Evolutionary conservation across 2,329 filamentous ascomycete genomes (phyloP).

Genomic region (Arachnomyces sp.): DNA sequence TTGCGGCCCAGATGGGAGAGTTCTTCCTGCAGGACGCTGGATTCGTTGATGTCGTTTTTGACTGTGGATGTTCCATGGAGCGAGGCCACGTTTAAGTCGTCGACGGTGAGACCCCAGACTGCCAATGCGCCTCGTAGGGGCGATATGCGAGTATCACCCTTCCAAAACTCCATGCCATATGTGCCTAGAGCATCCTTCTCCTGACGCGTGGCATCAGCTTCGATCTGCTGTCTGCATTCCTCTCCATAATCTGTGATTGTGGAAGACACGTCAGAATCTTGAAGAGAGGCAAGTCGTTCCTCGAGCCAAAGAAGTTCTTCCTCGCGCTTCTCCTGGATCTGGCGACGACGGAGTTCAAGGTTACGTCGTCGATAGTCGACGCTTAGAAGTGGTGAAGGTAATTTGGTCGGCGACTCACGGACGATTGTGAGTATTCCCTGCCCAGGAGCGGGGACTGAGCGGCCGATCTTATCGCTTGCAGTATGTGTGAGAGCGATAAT

Average conservation of each 20-base stretch:
- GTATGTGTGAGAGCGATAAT: slow-evolving; percentile 27
- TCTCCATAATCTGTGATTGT: no score
- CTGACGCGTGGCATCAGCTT: no score
- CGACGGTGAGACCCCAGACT: slow-evolving; percentile 95
- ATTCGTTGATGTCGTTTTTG: slow-evolving; percentile 99
- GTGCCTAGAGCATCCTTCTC: no score
- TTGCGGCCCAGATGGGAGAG: slow-evolving; percentile 86
- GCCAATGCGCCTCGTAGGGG: slow-evolving; percentile 92
- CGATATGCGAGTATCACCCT: slow-evolving; percentile 45
- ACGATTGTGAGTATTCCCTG: slow-evolving; percentile 28
- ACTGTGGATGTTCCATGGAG: slow-evolving; percentile 99
- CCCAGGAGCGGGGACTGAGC: slow-evolving; percentile 34
- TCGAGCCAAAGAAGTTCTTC: no score
- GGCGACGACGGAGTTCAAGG: slow-evolving; percentile 12
- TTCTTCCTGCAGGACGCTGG: slow-evolving; percentile 92
- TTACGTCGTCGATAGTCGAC: slow-evolving; percentile 20
- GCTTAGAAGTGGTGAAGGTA: slow-evolving; percentile 19
- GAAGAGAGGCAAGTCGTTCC: no score
- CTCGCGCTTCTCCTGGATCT: slow-evolving; percentile 7
- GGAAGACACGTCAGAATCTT: no score
- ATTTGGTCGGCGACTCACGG: slow-evolving; percentile 12
- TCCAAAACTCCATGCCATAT: no score
- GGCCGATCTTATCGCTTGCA: slow-evolving; percentile 26
- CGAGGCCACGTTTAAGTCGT: slow-evolving; percentile 88
- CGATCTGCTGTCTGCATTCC: no score